Percentiles rank a stretch among this genome's conserved stretches.
These are phyloP conservation scores for Przewalskia tangutica DNA, from an alignment of 257 asterid genomes.

Conservation along the genomic window DNA sequence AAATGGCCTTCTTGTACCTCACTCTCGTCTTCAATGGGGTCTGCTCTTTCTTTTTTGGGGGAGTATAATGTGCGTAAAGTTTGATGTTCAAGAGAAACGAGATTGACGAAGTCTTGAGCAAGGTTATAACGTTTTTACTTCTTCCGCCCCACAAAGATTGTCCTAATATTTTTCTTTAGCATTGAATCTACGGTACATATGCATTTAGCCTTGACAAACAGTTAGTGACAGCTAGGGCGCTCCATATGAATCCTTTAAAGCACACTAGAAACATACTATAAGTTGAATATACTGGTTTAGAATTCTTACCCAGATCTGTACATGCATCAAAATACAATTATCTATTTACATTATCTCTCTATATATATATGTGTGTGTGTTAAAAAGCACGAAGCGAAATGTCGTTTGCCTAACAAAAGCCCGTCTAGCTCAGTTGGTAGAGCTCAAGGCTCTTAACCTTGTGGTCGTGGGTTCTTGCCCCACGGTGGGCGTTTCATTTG, in stretches of 20 bases:
- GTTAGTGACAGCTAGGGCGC: not conserved
- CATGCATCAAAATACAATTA: not conserved
- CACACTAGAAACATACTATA: not conserved
- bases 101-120: not conserved
- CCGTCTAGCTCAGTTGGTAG: too few relatives aligned
- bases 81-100: not conserved
- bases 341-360: too few relatives aligned
- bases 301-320: not conserved
- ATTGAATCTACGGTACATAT: not conserved
- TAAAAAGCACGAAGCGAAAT: too few relatives aligned
- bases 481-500: too few relatives aligned
- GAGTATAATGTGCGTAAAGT: not conserved
- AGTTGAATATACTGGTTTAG: not conserved
- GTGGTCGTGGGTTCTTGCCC: too few relatives aligned
- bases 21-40: too few relatives aligned
- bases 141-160: not conserved
- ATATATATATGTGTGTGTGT: too few relatives aligned
- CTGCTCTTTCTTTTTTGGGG: too few relatives aligned
- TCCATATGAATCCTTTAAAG: not conserved
- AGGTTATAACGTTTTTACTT: not conserved
- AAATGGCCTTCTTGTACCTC: too few relatives aligned
- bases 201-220: not conserved
- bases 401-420: too few relatives aligned
- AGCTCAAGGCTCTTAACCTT: too few relatives aligned
- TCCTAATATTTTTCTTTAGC: not conserved